Evolutionary conservation across 495 filamentous ascomycete species (phyloP), one percentile per base, ranked within the genome.

Genomic region (Polyplosphaeria fusca): DNA sequence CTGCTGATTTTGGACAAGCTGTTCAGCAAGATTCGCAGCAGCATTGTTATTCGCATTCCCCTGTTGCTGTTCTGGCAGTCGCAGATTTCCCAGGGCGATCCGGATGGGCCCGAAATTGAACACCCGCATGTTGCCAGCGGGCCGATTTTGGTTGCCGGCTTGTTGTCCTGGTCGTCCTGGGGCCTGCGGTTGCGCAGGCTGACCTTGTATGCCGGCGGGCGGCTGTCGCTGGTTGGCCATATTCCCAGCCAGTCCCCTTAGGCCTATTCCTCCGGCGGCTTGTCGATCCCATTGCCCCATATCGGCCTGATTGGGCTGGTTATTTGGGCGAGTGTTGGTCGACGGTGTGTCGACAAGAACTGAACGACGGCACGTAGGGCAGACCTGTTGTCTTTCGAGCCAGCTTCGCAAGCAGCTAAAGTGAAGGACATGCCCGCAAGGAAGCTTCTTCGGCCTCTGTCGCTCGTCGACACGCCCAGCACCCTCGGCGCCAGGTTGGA

Each of bases 331-430:
- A 32, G 47, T 60, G 26, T 38, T 59, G 22, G 49, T 49, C 16
- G 47, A 28, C 7, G 52, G 38, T 25, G 69, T 64, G 41, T 71
- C 68, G n/a, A 41, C 64, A 1, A 87, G 72, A 26, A 98, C 94
- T 19, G 93, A 81, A 26, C 88, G 79, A 52, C 93, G 83, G 68
- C 93, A 98, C 2, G 92, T 97, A 11, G 93, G 93, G 70, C 93
- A 98, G 20, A 93, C 91, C 69, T 97, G 94, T 69, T 98, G 93
- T 50, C 93, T 84, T 73, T 97, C 93, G n/a, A 98, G 75, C 93
- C 93, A 98, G 69, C 92, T 94, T 66, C 89, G 85, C 40, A 98
- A 81, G 67, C 93, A 98, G 18, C 89, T 83, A 60, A 95, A 89
- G 71, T 98, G 93, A 27, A 98, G 73, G 42, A 96, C 91, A 69